Evolutionary conservation across 2,329 filamentous ascomycete genomes (phyloP), one percentile per base, ranked within the genome.

Genomic region (Microsporum canis): DNA sequence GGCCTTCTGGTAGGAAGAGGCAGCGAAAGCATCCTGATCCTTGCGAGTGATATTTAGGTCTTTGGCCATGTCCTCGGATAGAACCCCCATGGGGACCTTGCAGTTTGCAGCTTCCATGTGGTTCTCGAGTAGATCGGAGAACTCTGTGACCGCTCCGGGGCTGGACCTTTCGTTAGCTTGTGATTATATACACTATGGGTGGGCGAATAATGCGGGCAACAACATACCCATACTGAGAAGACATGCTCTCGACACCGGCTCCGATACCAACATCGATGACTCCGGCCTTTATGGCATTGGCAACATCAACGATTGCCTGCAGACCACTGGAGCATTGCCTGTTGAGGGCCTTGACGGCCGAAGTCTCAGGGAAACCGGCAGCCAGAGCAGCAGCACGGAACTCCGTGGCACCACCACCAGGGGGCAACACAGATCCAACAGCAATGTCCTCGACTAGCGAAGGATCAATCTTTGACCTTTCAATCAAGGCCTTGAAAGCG

Each of bases 201-300:
- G 5, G 7, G n/a, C n/a, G 17, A 8, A 34, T 14, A 55, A 33
- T 60, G 1, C 29, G 43, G 29, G 8, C 1, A n/a, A 23, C n/a
- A 39, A 75, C 83, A 68, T 78, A 88, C 85, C 92, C 94, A 74
- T 97, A 97, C 72, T 96, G 88, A 62, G 82, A 81, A 71, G 84
- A 89, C 94, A 99, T 99, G 80, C 88, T 94, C 84, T 99, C 94
- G 29, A 96, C 91, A 71, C 94, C 94, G 23, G 91, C 91, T 67
- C 92, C 94, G 68, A 97, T 85, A 68, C 94, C 94, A 65, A 97
- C 78, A 67, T 97, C 92, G 71, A 97, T 97, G 88, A 96, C 95
- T 69, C 91, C 94, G 3, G 84, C 74, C 71, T 84, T 84, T 77
- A 99, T 95, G 68, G 89, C 89, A 79, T 97, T 95, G 67, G 92